A percentile compares a stretch with the other conserved stretches of the same genome.
Evolutionary conservation across 2,329 filamentous ascomycete species (phyloP).

Genomic region (Penicillium frequentans): DNA sequence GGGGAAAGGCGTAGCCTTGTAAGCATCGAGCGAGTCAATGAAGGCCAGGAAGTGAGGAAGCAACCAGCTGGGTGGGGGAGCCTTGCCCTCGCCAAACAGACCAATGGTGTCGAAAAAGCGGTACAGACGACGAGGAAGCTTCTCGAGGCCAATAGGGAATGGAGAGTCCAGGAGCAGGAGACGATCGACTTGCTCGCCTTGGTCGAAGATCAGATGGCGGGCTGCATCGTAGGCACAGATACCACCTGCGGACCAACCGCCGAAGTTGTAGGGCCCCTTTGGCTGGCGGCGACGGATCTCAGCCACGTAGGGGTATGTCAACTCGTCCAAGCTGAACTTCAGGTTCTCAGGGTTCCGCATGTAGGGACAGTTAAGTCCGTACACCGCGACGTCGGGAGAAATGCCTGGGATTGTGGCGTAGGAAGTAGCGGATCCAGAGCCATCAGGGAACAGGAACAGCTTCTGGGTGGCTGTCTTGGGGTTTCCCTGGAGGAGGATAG

Average conservation of each 20-base stretch:
- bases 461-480: constrained; percentile 44
- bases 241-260: constrained; percentile 76
- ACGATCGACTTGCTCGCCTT: constrained; percentile 58
- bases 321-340: constrained; percentile 34
- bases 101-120: constrained; percentile 50
- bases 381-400: constrained; percentile 42
- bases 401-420: constrained; percentile 45
- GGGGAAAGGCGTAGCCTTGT: constrained; percentile 37
- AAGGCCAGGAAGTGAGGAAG: constrained; percentile 54
- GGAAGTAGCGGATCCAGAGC: constrained; percentile 49
- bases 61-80: constrained; percentile 49
- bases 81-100: constrained; percentile 48
- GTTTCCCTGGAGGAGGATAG: constrained; percentile 45
- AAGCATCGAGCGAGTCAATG: constrained; percentile 50
- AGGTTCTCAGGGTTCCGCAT: constrained; percentile 43
- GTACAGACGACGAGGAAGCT: constrained; percentile 58
- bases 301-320: constrained; percentile 40
- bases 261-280: constrained; percentile 61
- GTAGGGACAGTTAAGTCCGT: constrained; percentile 47
- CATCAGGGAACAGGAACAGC: constrained; percentile 47
- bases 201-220: constrained; percentile 56
- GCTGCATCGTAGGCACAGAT: constrained; percentile 70
- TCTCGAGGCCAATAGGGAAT: constrained; percentile 67
- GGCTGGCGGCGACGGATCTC: constrained; percentile 51
- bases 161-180: constrained; percentile 68